Evolutionary conservation across 805 yeast genomes (phyloP).

Genomic region (Nadsonia fulvescens): DNA sequence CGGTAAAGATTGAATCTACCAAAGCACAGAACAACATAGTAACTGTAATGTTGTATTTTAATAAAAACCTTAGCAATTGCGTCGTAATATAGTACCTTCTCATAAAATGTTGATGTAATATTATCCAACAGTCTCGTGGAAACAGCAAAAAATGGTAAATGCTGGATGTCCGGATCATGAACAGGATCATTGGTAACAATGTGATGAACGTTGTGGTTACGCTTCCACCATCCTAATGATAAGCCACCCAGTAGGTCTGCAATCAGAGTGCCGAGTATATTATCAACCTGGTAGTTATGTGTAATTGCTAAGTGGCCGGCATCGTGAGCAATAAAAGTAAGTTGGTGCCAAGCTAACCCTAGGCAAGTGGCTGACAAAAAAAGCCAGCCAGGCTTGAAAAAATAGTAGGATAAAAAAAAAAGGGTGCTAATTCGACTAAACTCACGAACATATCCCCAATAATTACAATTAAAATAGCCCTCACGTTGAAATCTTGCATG

Average conservation of each 20-base stretch:
- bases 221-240: constrained; percentile 88
- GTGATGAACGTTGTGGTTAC: constrained; percentile 88
- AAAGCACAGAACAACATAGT: constrained; percentile 63
- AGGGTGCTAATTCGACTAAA: constrained; percentile 38
- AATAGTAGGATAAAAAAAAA: constrained; percentile 30
- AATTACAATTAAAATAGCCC: constrained; percentile 57
- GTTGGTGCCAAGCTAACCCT: constrained; percentile 79
- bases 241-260: constrained; percentile 79
- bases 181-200: constrained; percentile 81
- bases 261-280: constrained; percentile 48
- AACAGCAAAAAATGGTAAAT: constrained; percentile 79
- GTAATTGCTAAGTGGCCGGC: constrained; percentile 77
- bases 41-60: constrained; percentile 49
- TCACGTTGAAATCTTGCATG: constrained; percentile 35
- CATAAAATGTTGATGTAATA: constrained; percentile 69
- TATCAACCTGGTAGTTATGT: constrained; percentile 63
- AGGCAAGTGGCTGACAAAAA: constrained; percentile 41
- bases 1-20: constrained; percentile 77
- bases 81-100: constrained; percentile 49
- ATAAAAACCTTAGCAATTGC: constrained; percentile 37
- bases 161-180: constrained; percentile 90
- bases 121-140: constrained; percentile 49
- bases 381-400: constrained; percentile 27
- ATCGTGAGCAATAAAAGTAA: constrained; percentile 77
- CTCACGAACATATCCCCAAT: constrained; percentile 58